These are phyloP conservation scores for Fusarium siculi DNA, from an alignment of 2,329 filamentous ascomycete species.

Conservation along the genomic window DNA sequence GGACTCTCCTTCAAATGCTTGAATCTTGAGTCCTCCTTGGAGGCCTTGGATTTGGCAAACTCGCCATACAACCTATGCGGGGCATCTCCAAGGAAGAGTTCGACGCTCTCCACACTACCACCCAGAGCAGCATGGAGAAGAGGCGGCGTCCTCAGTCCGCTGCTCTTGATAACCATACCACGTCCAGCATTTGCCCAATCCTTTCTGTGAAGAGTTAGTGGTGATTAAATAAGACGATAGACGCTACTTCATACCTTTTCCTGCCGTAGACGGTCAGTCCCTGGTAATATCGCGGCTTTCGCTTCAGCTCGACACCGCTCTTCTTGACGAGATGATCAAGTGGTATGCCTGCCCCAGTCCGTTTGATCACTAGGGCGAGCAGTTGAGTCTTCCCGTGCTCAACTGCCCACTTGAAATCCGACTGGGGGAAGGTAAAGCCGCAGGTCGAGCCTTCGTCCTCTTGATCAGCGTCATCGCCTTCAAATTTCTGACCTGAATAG, in stretches of 20 bases:
- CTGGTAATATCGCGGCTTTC: slow-evolving; percentile 79
- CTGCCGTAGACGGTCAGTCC: slow-evolving; percentile 80
- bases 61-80: slow-evolving; percentile 75
- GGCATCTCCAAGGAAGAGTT: slow-evolving; percentile 81
- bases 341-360: slow-evolving; percentile 75
- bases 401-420: slow-evolving; percentile 58
- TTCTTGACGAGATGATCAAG: slow-evolving; percentile 73
- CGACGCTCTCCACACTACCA: slow-evolving; percentile 73
- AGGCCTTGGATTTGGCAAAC: slow-evolving; percentile 69
- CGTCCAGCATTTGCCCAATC: slow-evolving; percentile 79
- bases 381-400: slow-evolving; percentile 63
- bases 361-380: slow-evolving; percentile 72
- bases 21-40: slow-evolving; percentile 70
- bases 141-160: slow-evolving; percentile 63
- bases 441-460: slow-evolving; percentile 47
- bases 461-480: slow-evolving; percentile 46
- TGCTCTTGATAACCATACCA: slow-evolving; percentile 52
- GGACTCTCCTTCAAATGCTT: slow-evolving; percentile 68
- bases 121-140: slow-evolving; percentile 66
- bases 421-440: slow-evolving; percentile 54
- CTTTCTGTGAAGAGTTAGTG: slow-evolving; percentile 48
- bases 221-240: background rate
- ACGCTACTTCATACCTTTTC: slow-evolving; percentile 61
- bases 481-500: slow-evolving; percentile 53
- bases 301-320: slow-evolving; percentile 69